Evolutionary conservation across 2,329 filamentous ascomycete genomes (phyloP), one percentile per base, ranked within the genome.

Genomic region (Penicillium sp.): DNA sequence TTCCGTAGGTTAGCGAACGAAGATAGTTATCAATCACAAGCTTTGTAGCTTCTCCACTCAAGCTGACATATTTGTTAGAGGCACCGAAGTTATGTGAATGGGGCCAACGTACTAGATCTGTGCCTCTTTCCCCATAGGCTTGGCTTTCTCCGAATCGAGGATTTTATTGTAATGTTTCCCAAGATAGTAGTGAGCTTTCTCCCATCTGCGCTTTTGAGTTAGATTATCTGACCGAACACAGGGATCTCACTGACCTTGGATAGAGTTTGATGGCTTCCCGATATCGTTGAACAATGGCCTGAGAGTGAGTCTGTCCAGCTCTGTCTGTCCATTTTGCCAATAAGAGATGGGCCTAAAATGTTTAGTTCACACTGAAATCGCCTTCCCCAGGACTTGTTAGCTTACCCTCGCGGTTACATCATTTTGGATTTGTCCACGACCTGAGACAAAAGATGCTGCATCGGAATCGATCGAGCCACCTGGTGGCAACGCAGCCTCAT

Each of bases 111-210:
- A 69, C 66, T 80, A 88, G 42, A 77, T 73, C 37, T 88, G 82
- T 28, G 76, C 81, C 62, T 95, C 88, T 47, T 89, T 88, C 17
- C 82, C 77, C 12, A 77, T 71, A 25, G 83, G 80, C 35, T 94
- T 76, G 2, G 76, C 71, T 62, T 87, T 89, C 61, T 96, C 88
- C 0, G 87, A 85, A 54, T 96, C 90, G 2, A 95, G 71, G 3
- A 96, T 76, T 63, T 95, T 98, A 61, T 95, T 93, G 73, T 98
- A 98, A 64, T 96, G 88, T 31, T 90, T 87, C 4, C 92, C 92
- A 7, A 99, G 76, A 61, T 95, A 95, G 61, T 96, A 98, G 59
- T 96, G 90, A 0, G 87, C 89, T 64, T 95, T 96, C 60, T 98
- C 92, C 89, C 90, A 98, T 35, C 79, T 79, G 35, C 23, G 26